These are phyloP conservation scores for Fusarium anthophilum DNA, from an alignment of 2,329 filamentous ascomycete species.

Conservation along the genomic window DNA sequence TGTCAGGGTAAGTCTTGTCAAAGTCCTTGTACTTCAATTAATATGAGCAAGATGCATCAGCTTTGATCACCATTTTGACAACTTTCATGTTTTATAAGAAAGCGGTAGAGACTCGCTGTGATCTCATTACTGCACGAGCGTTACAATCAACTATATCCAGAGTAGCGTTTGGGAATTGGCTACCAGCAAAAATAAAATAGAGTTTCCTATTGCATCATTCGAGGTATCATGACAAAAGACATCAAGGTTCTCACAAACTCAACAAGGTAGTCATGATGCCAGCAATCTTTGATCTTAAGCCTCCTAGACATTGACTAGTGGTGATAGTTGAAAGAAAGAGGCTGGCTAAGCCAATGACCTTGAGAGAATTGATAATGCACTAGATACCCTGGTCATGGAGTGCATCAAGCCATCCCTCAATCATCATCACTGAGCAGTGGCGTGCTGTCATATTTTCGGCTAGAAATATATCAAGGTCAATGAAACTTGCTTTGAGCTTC, in stretches of 20 bases:
- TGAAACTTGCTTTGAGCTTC: background rate
- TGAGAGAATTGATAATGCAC: background rate
- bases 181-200: background rate
- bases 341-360: background rate
- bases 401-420: background rate
- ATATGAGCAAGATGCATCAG: background rate
- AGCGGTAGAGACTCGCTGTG: no score
- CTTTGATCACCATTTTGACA: background rate
- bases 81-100: no score
- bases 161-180: no score
- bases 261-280: background rate
- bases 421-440: background rate
- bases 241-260: conserved; percentile 19
- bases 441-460: background rate
- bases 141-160: fast-evolving
- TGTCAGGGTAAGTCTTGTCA: background rate
- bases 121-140: background rate
- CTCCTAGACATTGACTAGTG: background rate
- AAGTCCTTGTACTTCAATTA: background rate
- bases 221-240: background rate
- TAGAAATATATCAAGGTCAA: background rate
- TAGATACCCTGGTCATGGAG: background rate
- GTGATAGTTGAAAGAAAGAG: background rate
- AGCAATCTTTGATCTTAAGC: no score
- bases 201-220: background rate